A percentile compares a stretch with the other conserved stretches of the same genome.
These are phyloP conservation scores for Boletus patriciae DNA, from an alignment of 768 basidiomycete genomes.

Conservation along the genomic window DNA sequence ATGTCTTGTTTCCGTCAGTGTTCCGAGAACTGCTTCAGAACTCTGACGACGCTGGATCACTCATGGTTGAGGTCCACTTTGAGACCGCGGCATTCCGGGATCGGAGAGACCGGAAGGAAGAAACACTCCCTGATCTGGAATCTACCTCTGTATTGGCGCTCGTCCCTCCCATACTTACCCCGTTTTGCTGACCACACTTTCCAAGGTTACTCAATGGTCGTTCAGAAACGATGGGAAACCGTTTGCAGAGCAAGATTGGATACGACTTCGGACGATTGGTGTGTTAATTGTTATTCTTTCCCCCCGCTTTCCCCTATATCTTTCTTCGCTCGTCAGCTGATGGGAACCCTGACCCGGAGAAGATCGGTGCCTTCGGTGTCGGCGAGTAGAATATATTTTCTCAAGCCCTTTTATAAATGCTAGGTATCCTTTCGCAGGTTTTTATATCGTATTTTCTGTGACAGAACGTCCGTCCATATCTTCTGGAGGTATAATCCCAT, in stretches of 20 bases:
- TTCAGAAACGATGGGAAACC: conserved; percentile 85
- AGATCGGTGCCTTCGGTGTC: conserved; percentile 95
- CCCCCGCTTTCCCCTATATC: no score
- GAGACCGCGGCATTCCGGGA: conserved; percentile 52
- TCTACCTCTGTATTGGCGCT: conserved; percentile 10
- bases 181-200: no score
- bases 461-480: conserved; percentile 34
- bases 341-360: conserved; percentile 92
- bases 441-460: conserved; percentile 79
- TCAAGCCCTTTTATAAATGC: no score
- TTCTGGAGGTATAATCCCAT: background rate
- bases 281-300: conserved; percentile 6
- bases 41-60: conserved; percentile 84
- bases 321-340: conserved; percentile 51
- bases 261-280: conserved; percentile 86
- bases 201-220: conserved; percentile 73
- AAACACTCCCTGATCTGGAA: no score
- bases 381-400: conserved; percentile 39
- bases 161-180: background rate
- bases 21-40: conserved; percentile 90
- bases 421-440: conserved; percentile 38
- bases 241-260: conserved; percentile 88
- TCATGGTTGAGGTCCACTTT: conserved; percentile 74
- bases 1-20: conserved; percentile 32
- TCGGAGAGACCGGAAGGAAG: background rate